Conservation (phyloP, 805 yeast genomes). For the Ogataea philodendri region DNA sequence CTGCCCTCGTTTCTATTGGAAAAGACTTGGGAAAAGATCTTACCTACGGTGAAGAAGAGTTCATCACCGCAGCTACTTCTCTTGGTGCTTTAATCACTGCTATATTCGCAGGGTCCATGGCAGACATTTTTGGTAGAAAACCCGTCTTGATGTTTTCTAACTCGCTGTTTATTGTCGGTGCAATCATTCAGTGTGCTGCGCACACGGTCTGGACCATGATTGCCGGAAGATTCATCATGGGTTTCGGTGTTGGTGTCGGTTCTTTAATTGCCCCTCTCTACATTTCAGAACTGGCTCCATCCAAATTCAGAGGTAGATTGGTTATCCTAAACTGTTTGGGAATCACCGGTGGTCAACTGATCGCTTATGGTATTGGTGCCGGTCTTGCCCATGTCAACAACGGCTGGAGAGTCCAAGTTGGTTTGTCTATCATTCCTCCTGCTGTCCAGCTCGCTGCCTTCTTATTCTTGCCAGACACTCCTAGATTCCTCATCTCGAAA, state of each 20-base stretch:
- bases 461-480: constrained; percentile 91
- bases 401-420: constrained; percentile 94
- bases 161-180: constrained; percentile 78
- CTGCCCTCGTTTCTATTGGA: constrained; percentile 85
- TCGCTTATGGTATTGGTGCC: constrained; percentile 93
- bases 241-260: constrained; percentile 95
- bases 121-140: constrained; percentile 83
- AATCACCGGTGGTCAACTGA: constrained; percentile 91
- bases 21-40: constrained; percentile 64
- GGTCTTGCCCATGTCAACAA: constrained; percentile 69
- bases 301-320: constrained; percentile 85
- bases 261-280: constrained; percentile 92
- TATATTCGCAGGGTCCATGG: constrained; percentile 71
- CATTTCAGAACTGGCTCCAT: constrained; percentile 89
- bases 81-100: constrained; percentile 88
- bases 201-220: constrained; percentile 87
- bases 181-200: constrained; percentile 79
- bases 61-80: constrained; percentile 92
- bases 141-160: constrained; percentile 82
- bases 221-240: constrained; percentile 87
- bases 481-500: constrained; percentile 79
- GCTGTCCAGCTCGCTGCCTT: constrained; percentile 72
- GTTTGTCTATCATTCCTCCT: constrained; percentile 86
- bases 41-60: constrained; percentile 77
- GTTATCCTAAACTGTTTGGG: constrained; percentile 86